Conservation (phyloP, 306 rosid genomes). For the Astragalus glycyphyllos region DNA sequence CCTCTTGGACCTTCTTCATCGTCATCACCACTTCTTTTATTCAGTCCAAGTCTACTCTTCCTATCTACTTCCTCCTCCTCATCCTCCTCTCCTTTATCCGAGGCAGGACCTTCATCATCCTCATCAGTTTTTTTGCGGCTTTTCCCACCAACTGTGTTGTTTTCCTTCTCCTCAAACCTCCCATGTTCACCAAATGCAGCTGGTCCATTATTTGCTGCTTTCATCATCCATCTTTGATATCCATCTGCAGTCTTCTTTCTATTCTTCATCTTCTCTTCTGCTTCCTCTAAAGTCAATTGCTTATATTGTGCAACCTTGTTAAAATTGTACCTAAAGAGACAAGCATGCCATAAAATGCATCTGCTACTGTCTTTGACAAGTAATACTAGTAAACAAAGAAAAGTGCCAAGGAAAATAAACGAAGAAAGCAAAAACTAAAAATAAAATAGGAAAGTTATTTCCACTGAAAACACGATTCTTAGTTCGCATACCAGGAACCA, state of each 20-base stretch:
- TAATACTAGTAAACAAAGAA: slow-evolving; percentile 30
- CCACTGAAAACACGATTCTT: not conserved
- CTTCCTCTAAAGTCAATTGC: slow-evolving; percentile 95
- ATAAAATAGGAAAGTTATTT: slow-evolving; percentile 10
- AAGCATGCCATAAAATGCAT: slow-evolving; percentile 33
- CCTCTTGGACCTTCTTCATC: slow-evolving; percentile 85
- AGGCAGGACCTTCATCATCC: slow-evolving; percentile 77
- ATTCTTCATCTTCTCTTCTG: slow-evolving; percentile 96
- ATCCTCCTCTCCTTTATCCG: slow-evolving; percentile 96
- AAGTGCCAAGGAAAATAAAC: not conserved
- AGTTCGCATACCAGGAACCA: slow-evolving; percentile 83
- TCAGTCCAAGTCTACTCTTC: slow-evolving; percentile 73
- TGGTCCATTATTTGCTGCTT: slow-evolving; percentile 87
- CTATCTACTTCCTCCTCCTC: slow-evolving; percentile 84
- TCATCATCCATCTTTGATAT: slow-evolving; percentile 99
- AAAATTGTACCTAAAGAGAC: slow-evolving; percentile 80
- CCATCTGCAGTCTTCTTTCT: slow-evolving; percentile 98
- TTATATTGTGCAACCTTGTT: slow-evolving; percentile 95
- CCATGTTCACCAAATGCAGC: slow-evolving; percentile 89
- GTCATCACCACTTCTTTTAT: slow-evolving; percentile 70
- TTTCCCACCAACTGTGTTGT: slow-evolving; percentile 60
- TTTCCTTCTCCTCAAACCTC: slow-evolving; percentile 74
- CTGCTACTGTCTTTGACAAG: slow-evolving; percentile 14
- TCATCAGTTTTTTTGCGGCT: slow-evolving; percentile 64
- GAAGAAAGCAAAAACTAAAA: not conserved